Percentiles rank a stretch among this genome's conserved stretches.
Evolutionary conservation across 1,139 yeast species (phyloP).

Genomic region (Hemisphaericaspora xylofermentans): DNA sequence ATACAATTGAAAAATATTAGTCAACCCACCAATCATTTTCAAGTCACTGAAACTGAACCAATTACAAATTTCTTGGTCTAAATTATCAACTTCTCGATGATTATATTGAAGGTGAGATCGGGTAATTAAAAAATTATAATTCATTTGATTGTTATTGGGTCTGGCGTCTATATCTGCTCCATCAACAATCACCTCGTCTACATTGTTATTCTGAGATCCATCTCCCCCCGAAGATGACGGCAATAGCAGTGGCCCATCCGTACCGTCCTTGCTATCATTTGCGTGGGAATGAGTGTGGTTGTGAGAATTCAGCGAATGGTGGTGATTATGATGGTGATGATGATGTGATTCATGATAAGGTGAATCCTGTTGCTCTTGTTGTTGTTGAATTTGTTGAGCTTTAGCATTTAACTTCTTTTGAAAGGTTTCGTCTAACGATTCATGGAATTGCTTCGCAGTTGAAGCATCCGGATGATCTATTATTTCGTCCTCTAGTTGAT

Average conservation of each 20-base stretch:
- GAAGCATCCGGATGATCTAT: conserved; percentile 47
- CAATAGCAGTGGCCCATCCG: background rate
- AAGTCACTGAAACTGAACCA: conserved; percentile 66
- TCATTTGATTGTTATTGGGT: conserved; percentile 8
- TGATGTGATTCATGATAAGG: conserved; percentile 2
- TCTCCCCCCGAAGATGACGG: background rate
- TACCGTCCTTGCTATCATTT: conserved; percentile 2
- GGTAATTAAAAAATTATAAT: conserved; percentile 32
- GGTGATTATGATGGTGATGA: conserved; percentile 4
- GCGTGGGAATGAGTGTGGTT: background rate
- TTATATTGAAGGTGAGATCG: conserved; percentile 47
- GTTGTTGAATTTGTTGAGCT: conserved; percentile 36
- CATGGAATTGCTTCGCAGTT: conserved; percentile 34
- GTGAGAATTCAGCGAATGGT: conserved; percentile 11
- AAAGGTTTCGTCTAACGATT: conserved; percentile 43
- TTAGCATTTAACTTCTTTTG: conserved; percentile 45
- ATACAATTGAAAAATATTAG: conserved; percentile 15
- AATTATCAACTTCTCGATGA: conserved; percentile 37
- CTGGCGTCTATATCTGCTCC: conserved; percentile 5
- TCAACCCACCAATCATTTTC: conserved; percentile 25
- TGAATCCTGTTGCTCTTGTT: conserved; percentile 8
- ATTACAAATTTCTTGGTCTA: conserved; percentile 52
- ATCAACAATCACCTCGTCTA: conserved; percentile 6
- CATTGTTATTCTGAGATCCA: background rate
- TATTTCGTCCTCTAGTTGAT: conserved; percentile 45